Conservation (phyloP, 2,329 filamentous ascomycete species). For the Reticulascus tulasneorum region DNA sequence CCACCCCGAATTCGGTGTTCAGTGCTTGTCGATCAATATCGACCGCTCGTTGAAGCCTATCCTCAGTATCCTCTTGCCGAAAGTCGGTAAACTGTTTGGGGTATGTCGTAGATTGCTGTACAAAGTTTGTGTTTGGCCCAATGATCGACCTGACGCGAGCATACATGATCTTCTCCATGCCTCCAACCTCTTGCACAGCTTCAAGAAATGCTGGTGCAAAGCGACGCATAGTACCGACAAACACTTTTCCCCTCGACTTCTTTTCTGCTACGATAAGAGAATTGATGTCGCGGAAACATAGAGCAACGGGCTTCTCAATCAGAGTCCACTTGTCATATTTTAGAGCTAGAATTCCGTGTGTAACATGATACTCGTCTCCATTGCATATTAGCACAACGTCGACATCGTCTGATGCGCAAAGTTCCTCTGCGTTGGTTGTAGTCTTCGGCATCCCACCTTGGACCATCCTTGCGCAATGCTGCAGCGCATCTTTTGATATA, state of each 20-base stretch:
- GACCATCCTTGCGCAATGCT: conserved; percentile 21
- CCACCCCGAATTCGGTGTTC: conserved; percentile 24
- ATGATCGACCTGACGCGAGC: conserved; percentile 43
- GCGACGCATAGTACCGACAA: conserved; percentile 60
- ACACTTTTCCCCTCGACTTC: conserved; percentile 37
- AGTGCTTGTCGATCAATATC: conserved; percentile 26
- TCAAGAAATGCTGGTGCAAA: conserved; percentile 53
- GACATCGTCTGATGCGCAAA: conserved; percentile 38
- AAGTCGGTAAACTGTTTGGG: conserved; percentile 39
- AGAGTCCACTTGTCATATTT: conserved; percentile 52
- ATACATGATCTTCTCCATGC: conserved; percentile 50
- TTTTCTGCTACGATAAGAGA: conserved; percentile 46
- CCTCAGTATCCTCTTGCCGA: conserved; percentile 18
- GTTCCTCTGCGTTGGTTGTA: conserved; percentile 33
- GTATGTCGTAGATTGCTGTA: conserved; percentile 44
- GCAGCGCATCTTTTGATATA: conserved; percentile 32
- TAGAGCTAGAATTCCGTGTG: conserved; percentile 47
- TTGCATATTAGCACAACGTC: conserved; percentile 52
- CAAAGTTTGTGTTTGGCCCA: conserved; percentile 48
- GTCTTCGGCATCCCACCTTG: conserved; percentile 17
- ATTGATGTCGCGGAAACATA: conserved; percentile 42
- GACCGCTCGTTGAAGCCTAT: conserved; percentile 15
- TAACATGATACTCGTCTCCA: conserved; percentile 51
- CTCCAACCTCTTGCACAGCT: conserved; percentile 49
- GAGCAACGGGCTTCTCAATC: conserved; percentile 55